These are phyloP conservation scores for Trametes sp. DNA, from an alignment of 1,284 basidiomycete species.

Conservation along the genomic window DNA sequence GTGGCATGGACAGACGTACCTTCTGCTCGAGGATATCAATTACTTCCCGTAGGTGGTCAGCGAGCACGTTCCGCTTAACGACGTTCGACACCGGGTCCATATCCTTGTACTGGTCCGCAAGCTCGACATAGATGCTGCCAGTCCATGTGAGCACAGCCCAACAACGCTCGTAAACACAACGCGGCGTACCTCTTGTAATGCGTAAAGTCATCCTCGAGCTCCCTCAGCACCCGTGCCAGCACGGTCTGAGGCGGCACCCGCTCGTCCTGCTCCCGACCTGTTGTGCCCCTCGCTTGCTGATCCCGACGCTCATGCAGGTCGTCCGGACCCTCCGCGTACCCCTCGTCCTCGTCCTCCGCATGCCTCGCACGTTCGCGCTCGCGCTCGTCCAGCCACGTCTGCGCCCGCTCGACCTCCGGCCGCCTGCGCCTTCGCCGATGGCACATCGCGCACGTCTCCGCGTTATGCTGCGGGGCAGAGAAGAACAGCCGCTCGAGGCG, in stretches of 20 bases:
- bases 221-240: slow-evolving; percentile 77
- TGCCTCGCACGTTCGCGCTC: slow-evolving; percentile 29
- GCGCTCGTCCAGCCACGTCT: slow-evolving; percentile 35
- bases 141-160: slow-evolving; percentile 19
- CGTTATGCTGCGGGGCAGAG: slow-evolving; percentile 75
- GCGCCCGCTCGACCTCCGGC: slow-evolving; percentile 30
- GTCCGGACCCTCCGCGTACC: slow-evolving; percentile 56
- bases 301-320: slow-evolving; percentile 34
- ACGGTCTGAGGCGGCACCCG: slow-evolving; percentile 83
- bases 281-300: slow-evolving; percentile 36
- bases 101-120: slow-evolving; percentile 89
- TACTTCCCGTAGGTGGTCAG: slow-evolving; percentile 87
- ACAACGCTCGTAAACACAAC: slow-evolving; percentile 1
- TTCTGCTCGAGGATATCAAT: slow-evolving; percentile 90
- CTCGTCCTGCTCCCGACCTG: slow-evolving; percentile 35
- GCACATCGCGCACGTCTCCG: slow-evolving; percentile 71
- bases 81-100: slow-evolving; percentile 86
- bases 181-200: slow-evolving; percentile 82
- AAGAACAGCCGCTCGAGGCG: slow-evolving; percentile 84
- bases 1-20: slow-evolving; percentile 50
- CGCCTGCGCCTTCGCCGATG: slow-evolving; percentile 48
- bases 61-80: slow-evolving; percentile 80
- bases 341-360: slow-evolving; percentile 50
- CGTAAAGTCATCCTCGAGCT: slow-evolving; percentile 89
- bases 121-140: slow-evolving; percentile 83